Conservation (phyloP, 305 asterid species). For the Fraxinus sp. region DNA sequence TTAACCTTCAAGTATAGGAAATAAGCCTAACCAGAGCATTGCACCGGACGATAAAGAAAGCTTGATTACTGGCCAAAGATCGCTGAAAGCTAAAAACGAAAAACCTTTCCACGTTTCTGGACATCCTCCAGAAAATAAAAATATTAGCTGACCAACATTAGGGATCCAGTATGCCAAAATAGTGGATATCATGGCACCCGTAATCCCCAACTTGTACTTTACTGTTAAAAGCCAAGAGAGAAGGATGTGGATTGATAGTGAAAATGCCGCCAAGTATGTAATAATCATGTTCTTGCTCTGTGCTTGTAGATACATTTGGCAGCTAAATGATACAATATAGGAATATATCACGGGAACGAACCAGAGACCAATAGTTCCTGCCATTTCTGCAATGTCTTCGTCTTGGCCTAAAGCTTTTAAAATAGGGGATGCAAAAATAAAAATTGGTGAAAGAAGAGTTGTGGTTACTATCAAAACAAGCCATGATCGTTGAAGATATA, state of each 20-base stretch:
- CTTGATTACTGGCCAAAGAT: slow-evolving; percentile 57
- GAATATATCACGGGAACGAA: slow-evolving; percentile 61
- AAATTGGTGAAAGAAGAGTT: slow-evolving; percentile 45
- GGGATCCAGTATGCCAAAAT: slow-evolving; percentile 66
- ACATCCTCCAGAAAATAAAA: slow-evolving; percentile 54
- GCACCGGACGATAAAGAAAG: slow-evolving; percentile 73
- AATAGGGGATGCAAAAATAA: slow-evolving; percentile 47
- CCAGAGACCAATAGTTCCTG: slow-evolving; percentile 50
- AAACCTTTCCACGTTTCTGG: slow-evolving; percentile 67
- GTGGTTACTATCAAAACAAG: slow-evolving; percentile 36
- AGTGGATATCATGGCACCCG: slow-evolving; percentile 61
- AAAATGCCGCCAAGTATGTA: slow-evolving; percentile 51
- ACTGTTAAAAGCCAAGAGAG: slow-evolving; percentile 65
- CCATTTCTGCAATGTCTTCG: slow-evolving; percentile 41
- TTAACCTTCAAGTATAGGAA: neutral
- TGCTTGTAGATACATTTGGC: slow-evolving; percentile 75
- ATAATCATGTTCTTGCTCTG: slow-evolving; percentile 75
- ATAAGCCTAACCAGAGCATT: slow-evolving; percentile 52
- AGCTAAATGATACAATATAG: slow-evolving; percentile 48
- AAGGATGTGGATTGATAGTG: slow-evolving; percentile 43
- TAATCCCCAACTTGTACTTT: slow-evolving; percentile 41
- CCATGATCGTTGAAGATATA: slow-evolving; percentile 80
- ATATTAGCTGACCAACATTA: slow-evolving; percentile 54
- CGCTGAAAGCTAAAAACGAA: slow-evolving; percentile 48
- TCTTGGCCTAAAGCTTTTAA: slow-evolving; percentile 68